Evolutionary conservation across 1,284 basidiomycete genomes (phyloP), one percentile per base, ranked within the genome.

Genomic region (Ceratobasidium sp.): DNA sequence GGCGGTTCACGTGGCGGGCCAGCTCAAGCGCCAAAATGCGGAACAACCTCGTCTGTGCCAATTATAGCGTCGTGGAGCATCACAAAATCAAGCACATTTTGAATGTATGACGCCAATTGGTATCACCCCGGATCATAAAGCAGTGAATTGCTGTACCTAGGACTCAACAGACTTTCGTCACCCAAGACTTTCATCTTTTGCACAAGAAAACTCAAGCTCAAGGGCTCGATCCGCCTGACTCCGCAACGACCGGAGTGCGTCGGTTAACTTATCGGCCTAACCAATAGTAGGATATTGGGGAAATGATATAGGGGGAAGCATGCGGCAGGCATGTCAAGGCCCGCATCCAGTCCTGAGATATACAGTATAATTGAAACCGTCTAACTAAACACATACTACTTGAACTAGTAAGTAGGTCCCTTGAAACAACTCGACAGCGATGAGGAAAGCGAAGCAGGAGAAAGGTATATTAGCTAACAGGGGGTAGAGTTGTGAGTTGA

Each of bases 361-460:
- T 61, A 61, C 58, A 61, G 42, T 37, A 42, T 42, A 37, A 37
- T 61, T 61, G 37, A 61, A 39, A 42, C 37, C 35, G 15, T n/a
- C 58, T 31, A n/a, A n/a, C 58, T 37, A 61, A 10, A 39, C 10
- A 37, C 35, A 37, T 37, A 61, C 37, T 37, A 61, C 58, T 61
- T 42, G 58, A 61, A 61, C 37, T 35, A 42, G 58, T 31, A 61
- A 61, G 28, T 6, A 39, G 58, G n/a, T 42, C 23, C 35, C 37
- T 37, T 61, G 37, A 42, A 61, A 61, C 49, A 66, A 23, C 33
- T 53, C 31, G 47, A 66, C 64, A 66, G 47, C 64, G 20, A 66
- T 66, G 51, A 66, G 7, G 64, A 66, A 42, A 65, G 51, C 45
- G 31, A 53, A 37, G 47, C 47, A 28, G 47, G 37, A 47, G 63